phyloP scores from a whole-genome alignment of 306 rosid genomes.

The Glycyrrhiza uralensis region DNA sequence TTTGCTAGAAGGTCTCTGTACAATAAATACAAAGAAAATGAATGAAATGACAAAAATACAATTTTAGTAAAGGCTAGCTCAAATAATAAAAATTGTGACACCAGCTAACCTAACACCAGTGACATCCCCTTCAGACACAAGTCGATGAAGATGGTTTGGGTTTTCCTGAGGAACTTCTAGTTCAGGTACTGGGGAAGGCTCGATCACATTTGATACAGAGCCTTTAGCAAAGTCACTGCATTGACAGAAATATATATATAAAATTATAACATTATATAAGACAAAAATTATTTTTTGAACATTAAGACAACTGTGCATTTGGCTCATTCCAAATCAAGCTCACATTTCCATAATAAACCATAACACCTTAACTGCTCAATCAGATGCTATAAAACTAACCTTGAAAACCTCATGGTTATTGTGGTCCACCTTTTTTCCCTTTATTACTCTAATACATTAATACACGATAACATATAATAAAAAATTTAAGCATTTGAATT shows the following conservation, averaged over 20 bases:
- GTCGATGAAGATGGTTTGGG: slow-evolving; percentile 66
- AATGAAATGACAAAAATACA: not conserved
- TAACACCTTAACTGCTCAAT: slow-evolving; percentile 13
- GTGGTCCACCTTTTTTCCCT: no score
- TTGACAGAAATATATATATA: slow-evolving; percentile 34
- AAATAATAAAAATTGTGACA: slow-evolving; percentile 11
- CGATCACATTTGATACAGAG: slow-evolving; percentile 59
- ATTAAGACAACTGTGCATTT: slow-evolving; percentile 1
- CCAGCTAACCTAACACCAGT: slow-evolving; percentile 79
- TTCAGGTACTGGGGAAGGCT: slow-evolving; percentile 56
- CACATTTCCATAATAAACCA: slow-evolving; percentile 12
- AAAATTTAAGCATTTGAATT: no score
- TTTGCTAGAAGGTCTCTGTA: slow-evolving; percentile 74
- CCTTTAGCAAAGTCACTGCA: slow-evolving; percentile 63
- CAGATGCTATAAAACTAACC: slow-evolving; percentile 23
- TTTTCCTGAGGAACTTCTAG: slow-evolving; percentile 55
- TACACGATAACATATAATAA: no score
- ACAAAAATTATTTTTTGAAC: not conserved
- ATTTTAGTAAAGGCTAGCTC: slow-evolving; percentile 15
- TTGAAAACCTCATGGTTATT: slow-evolving; percentile 19
- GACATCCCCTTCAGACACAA: slow-evolving; percentile 84
- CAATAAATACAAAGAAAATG: slow-evolving; percentile 27
- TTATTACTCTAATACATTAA: no score
- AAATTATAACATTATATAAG: slow-evolving; percentile 15
- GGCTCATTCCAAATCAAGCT: slow-evolving; percentile 22